Evolutionary conservation across 2,329 filamentous ascomycete species (phyloP).

Genomic region (Clonostachys rosea): DNA sequence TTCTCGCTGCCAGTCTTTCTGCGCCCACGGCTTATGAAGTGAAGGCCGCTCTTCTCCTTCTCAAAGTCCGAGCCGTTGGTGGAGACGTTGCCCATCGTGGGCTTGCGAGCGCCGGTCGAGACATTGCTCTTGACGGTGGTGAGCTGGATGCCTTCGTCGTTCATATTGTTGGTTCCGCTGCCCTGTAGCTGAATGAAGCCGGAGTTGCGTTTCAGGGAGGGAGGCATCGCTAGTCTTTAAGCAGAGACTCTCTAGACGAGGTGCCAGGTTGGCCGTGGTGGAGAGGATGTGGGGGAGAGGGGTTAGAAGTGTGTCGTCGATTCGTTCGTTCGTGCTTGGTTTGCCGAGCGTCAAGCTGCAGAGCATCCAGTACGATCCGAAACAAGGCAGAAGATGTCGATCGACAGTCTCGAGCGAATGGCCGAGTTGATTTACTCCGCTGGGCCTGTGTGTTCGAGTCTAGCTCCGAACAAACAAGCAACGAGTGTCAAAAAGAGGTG

Average conservation of each 20-base stretch:
- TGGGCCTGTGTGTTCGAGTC: no score
- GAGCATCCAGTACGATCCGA: no score
- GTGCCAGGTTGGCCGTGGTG: no score
- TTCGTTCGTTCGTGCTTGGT: no score
- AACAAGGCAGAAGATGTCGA: no score
- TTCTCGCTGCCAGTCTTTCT: slow-evolving; percentile 37
- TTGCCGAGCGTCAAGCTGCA: no score
- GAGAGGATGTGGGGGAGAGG: no score
- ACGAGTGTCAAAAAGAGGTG: slow-evolving; percentile 1
- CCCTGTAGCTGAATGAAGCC: slow-evolving; percentile 39
- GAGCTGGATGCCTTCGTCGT: slow-evolving; percentile 46
- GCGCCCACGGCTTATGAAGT: slow-evolving; percentile 30
- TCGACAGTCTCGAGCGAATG: no score
- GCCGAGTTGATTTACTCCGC: no score
- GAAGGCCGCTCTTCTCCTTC: slow-evolving; percentile 33
- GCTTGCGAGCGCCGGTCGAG: slow-evolving; percentile 48
- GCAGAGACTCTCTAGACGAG: no score
- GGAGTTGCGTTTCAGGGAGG: slow-evolving; percentile 12
- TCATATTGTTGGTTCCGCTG: slow-evolving; percentile 23
- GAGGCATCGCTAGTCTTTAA: no score
- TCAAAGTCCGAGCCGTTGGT: slow-evolving; percentile 25
- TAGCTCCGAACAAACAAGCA: neutral
- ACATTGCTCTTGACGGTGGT: slow-evolving; percentile 49
- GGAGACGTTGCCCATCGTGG: slow-evolving; percentile 26
- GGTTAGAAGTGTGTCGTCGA: no score